Evolutionary conservation across 352 stramenopile genomes (phyloP).

Genomic region (Phytophthora europaea): DNA sequence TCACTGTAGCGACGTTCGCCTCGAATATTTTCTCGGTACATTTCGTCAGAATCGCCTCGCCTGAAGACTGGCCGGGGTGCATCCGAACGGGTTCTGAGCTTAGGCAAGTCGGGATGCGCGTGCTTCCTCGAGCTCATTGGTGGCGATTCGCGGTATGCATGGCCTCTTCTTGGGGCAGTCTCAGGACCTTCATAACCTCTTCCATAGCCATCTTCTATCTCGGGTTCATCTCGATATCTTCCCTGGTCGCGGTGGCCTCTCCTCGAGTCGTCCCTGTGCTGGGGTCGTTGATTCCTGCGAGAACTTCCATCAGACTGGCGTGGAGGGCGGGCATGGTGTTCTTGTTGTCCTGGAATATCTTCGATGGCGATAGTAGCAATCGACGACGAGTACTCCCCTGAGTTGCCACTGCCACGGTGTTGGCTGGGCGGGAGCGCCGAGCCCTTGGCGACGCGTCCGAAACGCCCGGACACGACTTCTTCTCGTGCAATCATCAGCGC

Average conservation of each 20-base stretch:
- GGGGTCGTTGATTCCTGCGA: conserved; percentile 12
- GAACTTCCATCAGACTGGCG: conserved; percentile 27
- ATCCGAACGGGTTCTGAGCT: conserved; percentile 23
- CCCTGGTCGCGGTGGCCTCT: conserved; percentile 19
- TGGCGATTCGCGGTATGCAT: conserved; percentile 16
- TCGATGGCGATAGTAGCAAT: conserved; percentile 44
- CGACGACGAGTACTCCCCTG: conserved; percentile 10
- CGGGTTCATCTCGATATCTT: conserved; percentile 11
- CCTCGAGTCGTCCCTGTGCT: conserved; percentile 17
- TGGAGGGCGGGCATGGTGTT: conserved; percentile 30
- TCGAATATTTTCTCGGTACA: conserved; percentile 3
- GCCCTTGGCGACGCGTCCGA: conserved; percentile 27
- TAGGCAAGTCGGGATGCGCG: conserved; percentile 17
- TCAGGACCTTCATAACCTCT: conserved; percentile 14
- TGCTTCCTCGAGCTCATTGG: conserved; percentile 12
- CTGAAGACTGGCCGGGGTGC: conserved; percentile 19
- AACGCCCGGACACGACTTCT: conserved; percentile 46
- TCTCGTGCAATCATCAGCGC: conserved; percentile 60
- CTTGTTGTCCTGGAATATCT: conserved; percentile 38
- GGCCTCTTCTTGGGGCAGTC: conserved; percentile 18
- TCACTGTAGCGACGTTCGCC: conserved; percentile 19
- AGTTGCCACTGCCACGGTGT: conserved; percentile 25
- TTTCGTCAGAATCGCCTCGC: conserved; percentile 25
- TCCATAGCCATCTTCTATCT: conserved; percentile 10
- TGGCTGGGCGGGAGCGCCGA: conserved; percentile 13